Base-by-base conservation (phyloP, 345 rosid species). In the Hibiscus trionum region DNA sequence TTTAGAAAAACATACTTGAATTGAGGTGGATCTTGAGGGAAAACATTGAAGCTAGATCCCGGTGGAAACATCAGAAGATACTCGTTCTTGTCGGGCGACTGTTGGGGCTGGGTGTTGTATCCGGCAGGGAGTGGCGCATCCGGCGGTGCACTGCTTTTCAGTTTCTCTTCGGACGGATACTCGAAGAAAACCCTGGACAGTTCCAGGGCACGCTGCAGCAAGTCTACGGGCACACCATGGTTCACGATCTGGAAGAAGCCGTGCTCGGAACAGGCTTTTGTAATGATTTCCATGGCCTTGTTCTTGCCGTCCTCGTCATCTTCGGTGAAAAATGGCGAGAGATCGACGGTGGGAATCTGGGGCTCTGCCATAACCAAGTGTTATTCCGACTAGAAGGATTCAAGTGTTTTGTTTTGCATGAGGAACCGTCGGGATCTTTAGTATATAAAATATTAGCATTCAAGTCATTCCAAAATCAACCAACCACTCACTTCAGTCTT, bases 161-260 rank as follows among this genome's bases (percentile, higher is more conserved):
- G 77, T 61, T 88, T 86, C 73, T 77, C 89, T 44, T 86, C 80
- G 7, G 75, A 67, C 1, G 83, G 70, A 52, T 66, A 74, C 1
- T 68, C 70, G 10, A 86, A 86, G 72, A 86, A 84, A 24, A 73
- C n/a, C 77, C 59, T 74, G 55, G 86, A 86, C 8, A 86, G 78
- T 47, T 79, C 76, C 0, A 84, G 73, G 52, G 88, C 86, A 69
- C 56, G 68, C 33, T 39, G 21, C 74, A 86, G 71, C 75, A 82
- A 66, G 3, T 29, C 73, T 7, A 52, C 42, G 4, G 88, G 78
- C 8, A 84, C 78, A 4, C 90, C 88, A 67, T 82, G 88, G 77
- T 82, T 86, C 46, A 71, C 79, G 9, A 86, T 72, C 53, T 88
- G 87, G 82, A 88, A 83, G 79, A 84, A 84, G 6, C 93, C 87